Conservation (phyloP, 306 rosid genomes). For the Mucuna pruriens region DNA sequence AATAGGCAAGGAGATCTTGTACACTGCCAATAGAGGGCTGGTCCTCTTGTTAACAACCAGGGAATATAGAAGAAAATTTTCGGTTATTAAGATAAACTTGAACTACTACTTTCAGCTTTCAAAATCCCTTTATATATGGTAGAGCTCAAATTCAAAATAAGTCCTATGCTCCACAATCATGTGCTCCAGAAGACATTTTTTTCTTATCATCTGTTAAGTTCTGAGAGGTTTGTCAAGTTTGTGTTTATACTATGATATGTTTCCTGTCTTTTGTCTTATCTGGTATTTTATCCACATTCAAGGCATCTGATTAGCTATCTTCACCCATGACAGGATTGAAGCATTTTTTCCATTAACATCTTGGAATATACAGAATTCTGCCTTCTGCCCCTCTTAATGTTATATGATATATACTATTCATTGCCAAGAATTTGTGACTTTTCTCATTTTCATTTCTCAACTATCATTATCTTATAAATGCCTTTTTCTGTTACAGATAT, state of each 20-base stretch:
- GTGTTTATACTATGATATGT: too few species aligned
- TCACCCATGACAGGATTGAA: constrained; percentile 12
- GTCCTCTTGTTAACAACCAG: too few species aligned
- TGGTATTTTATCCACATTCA: too few species aligned
- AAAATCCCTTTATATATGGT: too few species aligned
- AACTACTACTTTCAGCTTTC: too few species aligned
- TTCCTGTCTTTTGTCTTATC: too few species aligned
- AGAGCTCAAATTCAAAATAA: too few species aligned
- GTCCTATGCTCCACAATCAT: neutral
- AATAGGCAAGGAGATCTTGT: too few species aligned
- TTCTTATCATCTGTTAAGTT: neutral
- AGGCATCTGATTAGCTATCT: constrained; percentile 9
- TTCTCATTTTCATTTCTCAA: constrained; percentile 27
- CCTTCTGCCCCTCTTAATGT: neutral
- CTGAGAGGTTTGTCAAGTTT: neutral
- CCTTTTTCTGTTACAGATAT: constrained; percentile 64
- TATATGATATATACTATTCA: neutral
- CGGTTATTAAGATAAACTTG: too few species aligned
- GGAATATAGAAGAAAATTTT: too few species aligned
- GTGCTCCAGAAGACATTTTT: constrained; percentile 1
- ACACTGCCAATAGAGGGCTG: too few species aligned
- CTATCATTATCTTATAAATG: constrained; percentile 16
- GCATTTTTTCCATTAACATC: constrained; percentile 3
- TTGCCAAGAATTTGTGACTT: neutral
- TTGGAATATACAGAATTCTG: constrained; percentile 22